Evolutionary conservation across 164 flowering plant genomes (phyloP).

Genomic region (Echeveria elegans): DNA sequence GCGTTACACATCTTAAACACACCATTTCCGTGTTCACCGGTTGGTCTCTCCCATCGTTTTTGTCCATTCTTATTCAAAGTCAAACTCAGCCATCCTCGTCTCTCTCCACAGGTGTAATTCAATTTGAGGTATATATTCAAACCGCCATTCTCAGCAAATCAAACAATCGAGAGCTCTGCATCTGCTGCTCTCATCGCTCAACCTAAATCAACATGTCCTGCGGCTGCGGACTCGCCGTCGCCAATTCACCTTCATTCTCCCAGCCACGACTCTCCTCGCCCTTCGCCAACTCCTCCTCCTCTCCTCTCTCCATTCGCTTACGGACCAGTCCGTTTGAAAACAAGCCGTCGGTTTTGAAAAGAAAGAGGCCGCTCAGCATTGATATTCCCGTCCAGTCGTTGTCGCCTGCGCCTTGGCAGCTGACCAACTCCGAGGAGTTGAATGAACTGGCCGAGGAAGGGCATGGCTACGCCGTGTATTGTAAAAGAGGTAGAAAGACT

Average conservation of each 20-base stretch:
- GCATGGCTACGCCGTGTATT: constrained; percentile 39
- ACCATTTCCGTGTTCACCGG: not conserved
- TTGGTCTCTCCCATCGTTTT: not conserved
- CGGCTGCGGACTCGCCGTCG: constrained; percentile 19
- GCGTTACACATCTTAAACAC: not conserved
- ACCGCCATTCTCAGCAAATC: not conserved
- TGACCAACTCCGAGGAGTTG: constrained; percentile 12
- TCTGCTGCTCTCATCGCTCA: not conserved
- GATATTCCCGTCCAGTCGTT: constrained; percentile 24
- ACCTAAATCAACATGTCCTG: constrained; percentile 17
- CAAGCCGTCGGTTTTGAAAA: constrained; percentile 24
- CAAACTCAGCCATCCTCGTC: not conserved
- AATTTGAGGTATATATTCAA: not conserved
- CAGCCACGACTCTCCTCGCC: constrained; percentile 17
- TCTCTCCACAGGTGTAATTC: not conserved
- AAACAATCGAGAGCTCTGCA: not conserved
- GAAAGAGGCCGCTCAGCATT: constrained; percentile 48
- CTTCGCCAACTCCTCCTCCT: not conserved
- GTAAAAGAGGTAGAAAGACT: constrained; percentile 39
- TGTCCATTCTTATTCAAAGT: not conserved
- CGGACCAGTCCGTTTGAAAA: constrained; percentile 4
- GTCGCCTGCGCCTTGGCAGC: constrained; percentile 6
- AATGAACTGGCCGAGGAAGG: constrained; percentile 33
- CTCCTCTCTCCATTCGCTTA: not conserved
- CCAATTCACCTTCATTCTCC: constrained; percentile 25